Percentiles rank a stretch among this genome's conserved stretches.
These are phyloP conservation scores for Xanthoparmelia taractica DNA, from an alignment of 495 filamentous ascomycete species.

Conservation along the genomic window DNA sequence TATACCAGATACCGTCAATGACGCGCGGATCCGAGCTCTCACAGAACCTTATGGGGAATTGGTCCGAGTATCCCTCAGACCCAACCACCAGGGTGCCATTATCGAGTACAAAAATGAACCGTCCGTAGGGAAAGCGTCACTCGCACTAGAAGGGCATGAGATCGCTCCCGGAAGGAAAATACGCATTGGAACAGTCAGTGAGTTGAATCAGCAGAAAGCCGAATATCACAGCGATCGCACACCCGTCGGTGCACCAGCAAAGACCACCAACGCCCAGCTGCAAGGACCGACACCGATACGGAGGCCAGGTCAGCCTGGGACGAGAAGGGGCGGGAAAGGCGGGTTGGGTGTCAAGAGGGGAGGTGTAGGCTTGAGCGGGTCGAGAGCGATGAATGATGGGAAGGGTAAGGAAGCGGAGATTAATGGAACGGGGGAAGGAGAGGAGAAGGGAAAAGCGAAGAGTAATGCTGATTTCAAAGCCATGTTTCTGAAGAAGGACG, in stretches of 20 bases:
- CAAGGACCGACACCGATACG: constrained; percentile 47
- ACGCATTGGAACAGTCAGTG: constrained; percentile 57
- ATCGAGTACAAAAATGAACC: constrained; percentile 68
- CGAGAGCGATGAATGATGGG: constrained; percentile 28
- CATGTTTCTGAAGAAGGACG: constrained; percentile 48
- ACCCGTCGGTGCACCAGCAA: constrained; percentile 31
- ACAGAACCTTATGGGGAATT: constrained; percentile 52
- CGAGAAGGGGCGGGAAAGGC: constrained; percentile 45
- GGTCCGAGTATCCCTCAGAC: constrained; percentile 51
- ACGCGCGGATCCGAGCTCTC: constrained; percentile 51
- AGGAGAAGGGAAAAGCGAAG: constrained; percentile 38
- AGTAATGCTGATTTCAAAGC: constrained; percentile 85
- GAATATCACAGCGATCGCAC: constrained; percentile 48
- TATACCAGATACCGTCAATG: constrained; percentile 59
- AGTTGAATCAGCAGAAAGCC: constrained; percentile 56
- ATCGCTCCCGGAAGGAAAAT: constrained; percentile 58
- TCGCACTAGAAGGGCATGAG: constrained; percentile 66
- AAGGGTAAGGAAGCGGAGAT: constrained; percentile 27
- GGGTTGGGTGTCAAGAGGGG: constrained; percentile 52
- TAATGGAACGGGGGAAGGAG: constrained; percentile 20
- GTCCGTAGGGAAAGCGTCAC: constrained; percentile 63
- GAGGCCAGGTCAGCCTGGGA: constrained; percentile 48
- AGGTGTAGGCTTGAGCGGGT: constrained; percentile 31
- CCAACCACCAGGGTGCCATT: constrained; percentile 78
- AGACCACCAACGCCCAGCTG: constrained; percentile 39